Conservation (phyloP, 2,329 filamentous ascomycete species). For the Scedosporium aurantiacum region DNA sequence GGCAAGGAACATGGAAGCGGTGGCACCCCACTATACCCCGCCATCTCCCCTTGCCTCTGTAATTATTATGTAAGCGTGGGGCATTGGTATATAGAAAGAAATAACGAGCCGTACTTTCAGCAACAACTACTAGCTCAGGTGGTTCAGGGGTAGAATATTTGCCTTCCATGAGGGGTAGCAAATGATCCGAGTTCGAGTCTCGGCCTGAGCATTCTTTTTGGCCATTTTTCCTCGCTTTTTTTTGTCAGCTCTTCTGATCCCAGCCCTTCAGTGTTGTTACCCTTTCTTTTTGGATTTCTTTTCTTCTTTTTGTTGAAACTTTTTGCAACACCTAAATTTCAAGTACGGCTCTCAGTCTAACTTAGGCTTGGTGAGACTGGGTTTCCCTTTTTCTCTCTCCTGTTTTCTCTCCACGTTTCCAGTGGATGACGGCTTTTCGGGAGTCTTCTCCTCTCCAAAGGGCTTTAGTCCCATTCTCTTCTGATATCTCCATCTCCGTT, state of each 20-base stretch:
- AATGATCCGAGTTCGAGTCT: constrained; percentile 6
- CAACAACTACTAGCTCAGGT: neutral
- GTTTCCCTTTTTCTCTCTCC: too few relatives aligned
- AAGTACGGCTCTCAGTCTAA: neutral
- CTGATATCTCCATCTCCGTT: too few relatives aligned
- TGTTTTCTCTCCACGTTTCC: too few relatives aligned
- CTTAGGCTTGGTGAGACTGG: too few relatives aligned
- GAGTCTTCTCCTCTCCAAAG: too few relatives aligned
- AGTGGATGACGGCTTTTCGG: too few relatives aligned
- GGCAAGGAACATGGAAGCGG: too few relatives aligned
- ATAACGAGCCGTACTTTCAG: neutral
- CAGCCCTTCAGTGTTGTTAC: too few relatives aligned
- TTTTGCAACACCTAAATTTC: neutral
- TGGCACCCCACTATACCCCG: constrained; percentile 1
- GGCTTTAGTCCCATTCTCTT: too few relatives aligned
- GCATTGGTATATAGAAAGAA: neutral
- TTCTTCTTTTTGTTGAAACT: neutral
- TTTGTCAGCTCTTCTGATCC: neutral
- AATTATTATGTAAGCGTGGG: neutral
- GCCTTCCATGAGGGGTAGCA: constrained; percentile 6
- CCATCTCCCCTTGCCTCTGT: neutral
- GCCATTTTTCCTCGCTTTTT: neutral
- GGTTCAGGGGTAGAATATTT: constrained; percentile 7
- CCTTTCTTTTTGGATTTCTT: neutral
- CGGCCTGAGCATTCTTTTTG: constrained; percentile 3